Evolutionary conservation across 2,329 filamentous ascomycete genomes (phyloP), one percentile per base, ranked within the genome.

Genomic region (Eurotiales sp.): DNA sequence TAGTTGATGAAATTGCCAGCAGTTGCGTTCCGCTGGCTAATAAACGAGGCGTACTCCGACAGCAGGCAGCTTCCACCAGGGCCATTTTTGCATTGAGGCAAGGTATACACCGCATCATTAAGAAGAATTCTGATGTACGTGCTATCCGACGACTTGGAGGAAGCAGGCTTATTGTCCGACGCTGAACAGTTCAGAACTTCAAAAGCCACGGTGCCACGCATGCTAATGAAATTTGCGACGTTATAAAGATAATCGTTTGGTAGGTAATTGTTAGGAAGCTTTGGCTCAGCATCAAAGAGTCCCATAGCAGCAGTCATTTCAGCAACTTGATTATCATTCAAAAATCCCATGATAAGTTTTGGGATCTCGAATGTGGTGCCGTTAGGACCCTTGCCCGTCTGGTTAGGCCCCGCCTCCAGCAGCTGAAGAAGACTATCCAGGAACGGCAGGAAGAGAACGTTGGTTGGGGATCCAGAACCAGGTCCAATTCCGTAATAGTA

Each of bases 401-500:
- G 66, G 10, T 71, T 73, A 0, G 81, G 79, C 0, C 81, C 82
- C 19, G 75, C 63, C 8, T 70, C 63, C n/a, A 87, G 72, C 2
- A 82, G 66, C 12, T 71, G 64, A 1, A 83, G 67, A 5, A 86
- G 64, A 2, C 74, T 69, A 17, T 79, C 73, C 2, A 87, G 69
- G 52, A 82, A 80, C 0, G 83, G 82, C 10, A 82, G 73, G 81
- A 86, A 82, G 71, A 83, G 77, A 51, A 76, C 78, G 30, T 74
- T 71, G 7, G 17, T 82, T 70, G 29, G 75, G 68, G 2, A 53
- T 34, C 49, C 46, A 11, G 76, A 74, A 1, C 80, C 83, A 0
- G 81, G 79, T 0, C 84, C 83, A 1, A 77, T 72, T 10, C 82
- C 82, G 59, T 87, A 86, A 68, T 81, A 86, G 65, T 88, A 88